Evolutionary conservation across 192 early-diverging fungal genomes (phyloP).

Genomic region (Coemansia asiatica): DNA sequence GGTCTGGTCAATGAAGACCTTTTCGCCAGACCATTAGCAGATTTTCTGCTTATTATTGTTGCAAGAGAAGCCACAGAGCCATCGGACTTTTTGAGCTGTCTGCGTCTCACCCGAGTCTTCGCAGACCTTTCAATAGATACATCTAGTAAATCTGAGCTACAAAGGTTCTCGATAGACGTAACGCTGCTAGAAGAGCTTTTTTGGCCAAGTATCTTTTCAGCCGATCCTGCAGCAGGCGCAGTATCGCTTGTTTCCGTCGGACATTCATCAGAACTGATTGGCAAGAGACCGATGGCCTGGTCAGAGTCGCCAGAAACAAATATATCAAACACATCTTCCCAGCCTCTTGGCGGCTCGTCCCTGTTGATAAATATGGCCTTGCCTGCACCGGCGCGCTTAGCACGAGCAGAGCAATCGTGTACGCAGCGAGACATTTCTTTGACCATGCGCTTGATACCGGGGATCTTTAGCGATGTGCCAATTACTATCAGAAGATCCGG

Average conservation of each 20-base stretch:
- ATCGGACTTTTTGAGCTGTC: not conserved
- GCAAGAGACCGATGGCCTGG: slow-evolving; percentile 27
- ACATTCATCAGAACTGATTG: slow-evolving; percentile 5
- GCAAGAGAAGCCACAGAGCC: not conserved
- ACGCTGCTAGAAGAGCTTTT: not conserved
- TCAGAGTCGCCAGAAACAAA: slow-evolving; percentile 49
- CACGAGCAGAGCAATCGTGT: slow-evolving; percentile 24
- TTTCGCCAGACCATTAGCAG: not conserved
- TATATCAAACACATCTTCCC: slow-evolving; percentile 58
- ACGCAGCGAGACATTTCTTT: slow-evolving; percentile 54
- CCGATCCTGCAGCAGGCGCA: not conserved
- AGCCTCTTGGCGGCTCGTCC: slow-evolving; percentile 49
- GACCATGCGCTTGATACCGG: slow-evolving; percentile 57
- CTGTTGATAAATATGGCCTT: slow-evolving; percentile 53
- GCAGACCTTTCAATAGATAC: not conserved
- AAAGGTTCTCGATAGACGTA: slow-evolving; percentile 1
- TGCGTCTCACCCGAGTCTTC: not conserved
- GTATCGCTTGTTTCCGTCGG: not conserved
- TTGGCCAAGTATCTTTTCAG: not conserved
- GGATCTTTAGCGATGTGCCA: slow-evolving; percentile 57
- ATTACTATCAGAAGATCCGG: slow-evolving; percentile 59
- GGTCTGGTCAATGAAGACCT: not conserved
- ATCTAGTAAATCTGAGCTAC: not conserved
- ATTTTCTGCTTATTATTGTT: not conserved
- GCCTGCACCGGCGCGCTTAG: slow-evolving; percentile 45